A percentile compares a stretch with the other conserved stretches of the same genome.
Evolutionary conservation across 108 stramenopile species (phyloP).

Genomic region (Discostella stelligeroides): DNA sequence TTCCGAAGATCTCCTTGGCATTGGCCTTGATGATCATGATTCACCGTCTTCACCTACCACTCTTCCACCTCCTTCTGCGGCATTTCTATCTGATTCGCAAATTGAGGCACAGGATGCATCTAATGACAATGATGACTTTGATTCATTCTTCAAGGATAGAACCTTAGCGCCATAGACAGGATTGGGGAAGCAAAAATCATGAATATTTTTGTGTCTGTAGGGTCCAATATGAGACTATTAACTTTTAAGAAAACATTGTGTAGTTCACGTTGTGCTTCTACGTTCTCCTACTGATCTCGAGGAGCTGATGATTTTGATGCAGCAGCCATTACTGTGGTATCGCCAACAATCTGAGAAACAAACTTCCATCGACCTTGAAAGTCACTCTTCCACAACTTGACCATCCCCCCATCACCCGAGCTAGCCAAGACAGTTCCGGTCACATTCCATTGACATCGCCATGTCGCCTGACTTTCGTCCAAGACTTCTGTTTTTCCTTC

Average conservation of each 20-base stretch:
- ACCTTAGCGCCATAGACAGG: slow-evolving; percentile 35
- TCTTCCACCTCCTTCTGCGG: neutral
- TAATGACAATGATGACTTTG: slow-evolving; percentile 52
- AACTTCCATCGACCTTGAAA: slow-evolving; percentile 73
- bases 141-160: slow-evolving; percentile 53
- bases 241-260: neutral
- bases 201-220: too few relatives aligned
- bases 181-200: too few relatives aligned
- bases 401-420: slow-evolving; percentile 81
- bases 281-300: slow-evolving; percentile 10
- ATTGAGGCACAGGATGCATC: neutral
- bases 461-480: slow-evolving; percentile 60
- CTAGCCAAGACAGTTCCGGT: slow-evolving; percentile 91
- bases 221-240: too few relatives aligned
- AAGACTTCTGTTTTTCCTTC: slow-evolving; percentile 65
- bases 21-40: slow-evolving; percentile 24
- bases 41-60: slow-evolving; percentile 18
- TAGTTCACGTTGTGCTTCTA: neutral
- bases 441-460: slow-evolving; percentile 89
- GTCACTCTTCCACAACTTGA: slow-evolving; percentile 82
- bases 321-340: slow-evolving; percentile 8
- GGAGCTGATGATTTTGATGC: neutral
- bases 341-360: slow-evolving; percentile 64
- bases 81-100: neutral
- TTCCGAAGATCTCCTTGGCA: slow-evolving; percentile 31